Base-by-base conservation (phyloP, 2,329 filamentous ascomycete genomes). In the Sporothrix brunneoviolacea region DNA sequence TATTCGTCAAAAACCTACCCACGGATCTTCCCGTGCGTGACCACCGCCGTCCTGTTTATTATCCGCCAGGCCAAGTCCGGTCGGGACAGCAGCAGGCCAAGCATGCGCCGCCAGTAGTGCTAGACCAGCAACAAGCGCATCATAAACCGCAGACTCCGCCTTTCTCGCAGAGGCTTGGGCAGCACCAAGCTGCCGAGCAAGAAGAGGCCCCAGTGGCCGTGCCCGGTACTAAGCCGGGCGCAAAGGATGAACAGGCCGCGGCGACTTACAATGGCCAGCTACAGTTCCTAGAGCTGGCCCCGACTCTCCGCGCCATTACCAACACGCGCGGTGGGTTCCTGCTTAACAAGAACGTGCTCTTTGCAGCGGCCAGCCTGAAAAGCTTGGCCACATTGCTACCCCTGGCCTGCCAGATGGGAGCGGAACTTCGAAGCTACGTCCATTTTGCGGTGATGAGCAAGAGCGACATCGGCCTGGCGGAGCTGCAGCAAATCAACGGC, bases 351-450 rank as follows among this genome's bases (percentile, higher is more conserved):
- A 90, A 90, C 60, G 76, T 95, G 15, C 66, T 96, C 3, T 95
- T 95, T 63, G 84, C 83, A 4, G 83, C 86, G 4, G 83, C 87
- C 0, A 90, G 77, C 54, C 68, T 94, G 45, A 79, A 79, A 64
- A 93, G 88, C 62, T 80, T 83, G 15, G 77, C 87, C 0, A 77
- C 78, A 28, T 65, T 96, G 48, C 70, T 95, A 28, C 89, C 90
- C 0, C 73, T 95, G 62, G 88, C 91, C 6, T 97, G 93, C 65
- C 80, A 88, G 59, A 96, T 96, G 91, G 83, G 83, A 7, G 65
- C 66, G 19, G 76, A 82, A 65, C 74, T 78, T 50, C 73, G 77
- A 52, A 95, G 82, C 61, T 76, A 82, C 55, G 89, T 96, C 8
- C 91, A 97, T 64, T 84, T 95, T 62, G 84, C 80, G 0, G 68